phyloP scores from a whole-genome alignment of 495 filamentous ascomycete species.

The Usnea hakonensis region DNA sequence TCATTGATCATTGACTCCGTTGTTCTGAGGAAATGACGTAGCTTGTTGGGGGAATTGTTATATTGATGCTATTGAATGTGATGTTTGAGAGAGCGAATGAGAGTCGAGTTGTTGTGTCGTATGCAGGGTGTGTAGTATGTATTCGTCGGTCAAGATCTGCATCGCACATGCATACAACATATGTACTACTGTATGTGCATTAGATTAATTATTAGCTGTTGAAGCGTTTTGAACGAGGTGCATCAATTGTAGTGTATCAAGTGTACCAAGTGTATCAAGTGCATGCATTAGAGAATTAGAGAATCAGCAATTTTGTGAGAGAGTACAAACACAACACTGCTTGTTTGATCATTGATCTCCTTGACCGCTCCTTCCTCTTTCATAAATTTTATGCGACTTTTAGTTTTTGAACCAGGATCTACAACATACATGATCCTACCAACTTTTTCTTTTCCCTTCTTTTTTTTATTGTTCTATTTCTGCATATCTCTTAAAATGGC shows the following conservation, averaged over 20 bases:
- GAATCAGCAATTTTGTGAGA: neutral
- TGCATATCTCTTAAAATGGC: slow-evolving; percentile 1
- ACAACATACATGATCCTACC: neutral
- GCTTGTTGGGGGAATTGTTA: too few species aligned
- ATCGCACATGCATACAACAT: neutral
- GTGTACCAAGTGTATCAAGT: neutral
- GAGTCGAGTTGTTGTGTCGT: too few species aligned
- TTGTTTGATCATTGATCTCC: too few species aligned
- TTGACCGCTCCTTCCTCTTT: slow-evolving; percentile 16
- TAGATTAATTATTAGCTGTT: too few species aligned
- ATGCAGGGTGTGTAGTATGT: too few species aligned
- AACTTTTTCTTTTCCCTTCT: neutral
- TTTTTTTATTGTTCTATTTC: neutral
- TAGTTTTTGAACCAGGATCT: neutral
- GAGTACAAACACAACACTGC: too few species aligned
- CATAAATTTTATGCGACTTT: too few species aligned
- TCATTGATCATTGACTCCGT: neutral
- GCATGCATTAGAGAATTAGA: neutral
- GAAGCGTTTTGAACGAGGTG: neutral
- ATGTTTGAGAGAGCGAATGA: too few species aligned
- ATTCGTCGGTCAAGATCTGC: neutral
- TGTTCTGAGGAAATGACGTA: too few species aligned
- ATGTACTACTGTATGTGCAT: too few species aligned
- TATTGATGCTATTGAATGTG: too few species aligned
- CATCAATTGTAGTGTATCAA: too few species aligned